Conservation (phyloP, 352 stramenopile genomes). For the Phytophthora multivora region DNA sequence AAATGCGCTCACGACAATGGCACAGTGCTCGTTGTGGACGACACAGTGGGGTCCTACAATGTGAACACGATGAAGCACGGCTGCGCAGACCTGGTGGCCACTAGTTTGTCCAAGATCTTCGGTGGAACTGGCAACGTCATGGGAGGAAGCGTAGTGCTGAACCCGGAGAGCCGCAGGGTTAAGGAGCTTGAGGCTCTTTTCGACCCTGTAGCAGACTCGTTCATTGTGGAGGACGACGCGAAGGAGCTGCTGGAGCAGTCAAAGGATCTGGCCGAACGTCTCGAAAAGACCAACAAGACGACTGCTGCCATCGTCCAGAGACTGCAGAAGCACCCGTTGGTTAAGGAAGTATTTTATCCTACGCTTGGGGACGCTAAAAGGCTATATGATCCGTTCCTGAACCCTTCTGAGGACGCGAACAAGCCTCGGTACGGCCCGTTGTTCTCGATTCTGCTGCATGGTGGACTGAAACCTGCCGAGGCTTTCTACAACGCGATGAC, state of each 20-base stretch:
- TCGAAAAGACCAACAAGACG: constrained; percentile 81
- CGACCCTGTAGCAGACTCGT: constrained; percentile 49
- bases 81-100: constrained; percentile 89
- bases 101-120: constrained; percentile 94
- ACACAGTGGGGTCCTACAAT: constrained; percentile 92
- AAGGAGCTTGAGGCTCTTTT: constrained; percentile 49
- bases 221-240: constrained; percentile 66
- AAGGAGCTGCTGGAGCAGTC: constrained; percentile 55
- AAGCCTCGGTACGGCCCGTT: constrained; percentile 83
- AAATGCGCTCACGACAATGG: constrained; percentile 85
- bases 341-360: constrained; percentile 90
- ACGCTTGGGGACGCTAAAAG: constrained; percentile 52
- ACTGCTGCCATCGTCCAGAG: constrained; percentile 71
- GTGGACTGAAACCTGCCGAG: constrained; percentile 62
- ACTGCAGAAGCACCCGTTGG: constrained; percentile 72
- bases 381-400: constrained; percentile 69
- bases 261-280: constrained; percentile 71
- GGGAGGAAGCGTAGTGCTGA: constrained; percentile 90
- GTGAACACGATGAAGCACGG: constrained; percentile 85
- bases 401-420: constrained; percentile 8
- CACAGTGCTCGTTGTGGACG: constrained; percentile 90
- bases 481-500: constrained; percentile 90
- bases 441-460: constrained; percentile 87
- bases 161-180: constrained; percentile 59
- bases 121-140: constrained; percentile 92